Conservation (phyloP, 1,284 basidiomycete species). For the Trichosporon sp. region DNA sequence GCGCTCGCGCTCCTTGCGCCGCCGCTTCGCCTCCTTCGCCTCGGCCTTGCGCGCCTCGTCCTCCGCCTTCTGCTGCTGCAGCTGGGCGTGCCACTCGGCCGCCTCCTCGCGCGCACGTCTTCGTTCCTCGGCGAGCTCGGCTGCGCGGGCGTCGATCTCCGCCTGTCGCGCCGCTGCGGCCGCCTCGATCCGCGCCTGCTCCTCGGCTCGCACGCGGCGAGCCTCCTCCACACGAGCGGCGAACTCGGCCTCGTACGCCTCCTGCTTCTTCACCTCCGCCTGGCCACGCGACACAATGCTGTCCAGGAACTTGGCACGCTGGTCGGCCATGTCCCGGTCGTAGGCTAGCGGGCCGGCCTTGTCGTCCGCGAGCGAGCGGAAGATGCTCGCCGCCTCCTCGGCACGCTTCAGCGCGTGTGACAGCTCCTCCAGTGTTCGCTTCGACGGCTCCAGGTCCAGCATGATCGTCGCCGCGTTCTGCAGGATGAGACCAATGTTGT, state of each 20-base stretch:
- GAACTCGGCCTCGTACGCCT: conserved; percentile 65
- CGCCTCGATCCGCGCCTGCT: conserved; percentile 43
- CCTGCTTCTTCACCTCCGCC: conserved; percentile 67
- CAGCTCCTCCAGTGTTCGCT: conserved; percentile 73
- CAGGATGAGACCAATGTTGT: conserved; percentile 94
- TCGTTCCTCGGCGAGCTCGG: conserved; percentile 67
- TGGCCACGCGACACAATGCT: conserved; percentile 72
- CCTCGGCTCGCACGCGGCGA: conserved; percentile 48
- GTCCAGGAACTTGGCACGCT: conserved; percentile 79
- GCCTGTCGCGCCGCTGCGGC: conserved; percentile 36
- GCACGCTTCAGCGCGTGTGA: conserved; percentile 71
- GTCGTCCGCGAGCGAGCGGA: conserved; percentile 72
- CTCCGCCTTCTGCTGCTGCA: conserved; percentile 42
- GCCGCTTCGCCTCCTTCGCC: conserved; percentile 35
- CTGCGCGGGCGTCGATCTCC: conserved; percentile 56
- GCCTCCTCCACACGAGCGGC: conserved; percentile 69
- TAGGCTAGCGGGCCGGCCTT: conserved; percentile 69
- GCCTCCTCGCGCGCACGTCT: conserved; percentile 68
- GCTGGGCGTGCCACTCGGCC: conserved; percentile 53
- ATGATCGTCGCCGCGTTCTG: conserved; percentile 89
- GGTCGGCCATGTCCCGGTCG: conserved; percentile 75
- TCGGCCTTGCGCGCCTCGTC: conserved; percentile 44
- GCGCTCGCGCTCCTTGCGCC: conserved; percentile 39
- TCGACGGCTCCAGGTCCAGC: conserved; percentile 63
- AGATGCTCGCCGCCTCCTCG: conserved; percentile 81